phyloP scores from a whole-genome alignment of 2,329 filamentous ascomycete species.

The Chrysosporium keratinophilum region DNA sequence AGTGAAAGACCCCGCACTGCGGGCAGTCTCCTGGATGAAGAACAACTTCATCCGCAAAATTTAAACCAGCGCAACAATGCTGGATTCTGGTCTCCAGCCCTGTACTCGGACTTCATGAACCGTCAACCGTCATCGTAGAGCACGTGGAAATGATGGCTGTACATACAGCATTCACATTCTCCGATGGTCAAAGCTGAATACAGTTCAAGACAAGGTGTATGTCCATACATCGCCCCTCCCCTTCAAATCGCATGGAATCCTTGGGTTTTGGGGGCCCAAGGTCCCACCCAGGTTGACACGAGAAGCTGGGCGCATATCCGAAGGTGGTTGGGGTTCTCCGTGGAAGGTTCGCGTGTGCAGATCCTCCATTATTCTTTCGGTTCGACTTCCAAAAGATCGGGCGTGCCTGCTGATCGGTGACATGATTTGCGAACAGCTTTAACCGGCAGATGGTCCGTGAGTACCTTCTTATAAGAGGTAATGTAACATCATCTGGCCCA shows the following conservation, averaged over 20 bases:
- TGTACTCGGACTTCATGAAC: neutral
- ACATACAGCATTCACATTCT: neutral
- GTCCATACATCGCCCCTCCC: neutral
- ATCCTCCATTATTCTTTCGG: slow-evolving; percentile 4
- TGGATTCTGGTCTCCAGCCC: neutral
- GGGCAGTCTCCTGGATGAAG: too few relatives aligned
- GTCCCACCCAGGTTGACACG: neutral
- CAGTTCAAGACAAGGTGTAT: slow-evolving; percentile 4
- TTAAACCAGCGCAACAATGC: neutral
- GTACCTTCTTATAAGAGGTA: slow-evolving; percentile 4
- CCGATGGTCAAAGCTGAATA: slow-evolving; percentile 12
- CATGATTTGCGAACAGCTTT: neutral
- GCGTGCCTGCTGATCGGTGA: slow-evolving; percentile 8
- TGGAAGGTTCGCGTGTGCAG: slow-evolving; percentile 1
- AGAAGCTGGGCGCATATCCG: neutral
- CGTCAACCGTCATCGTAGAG: neutral
- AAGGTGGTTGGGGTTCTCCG: neutral
- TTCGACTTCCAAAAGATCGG: slow-evolving; percentile 10
- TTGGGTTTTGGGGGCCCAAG: neutral
- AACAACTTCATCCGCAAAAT: neutral
- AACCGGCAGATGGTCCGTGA: slow-evolving; percentile 6
- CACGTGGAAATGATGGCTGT: slow-evolving; percentile 1
- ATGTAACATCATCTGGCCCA: slow-evolving; percentile 6
- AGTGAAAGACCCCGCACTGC: too few relatives aligned
- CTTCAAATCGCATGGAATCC: neutral